Evolutionary conservation across 2,329 filamentous ascomycete genomes (phyloP), one percentile per base, ranked within the genome.

Genomic region (Aciculosporium take): DNA sequence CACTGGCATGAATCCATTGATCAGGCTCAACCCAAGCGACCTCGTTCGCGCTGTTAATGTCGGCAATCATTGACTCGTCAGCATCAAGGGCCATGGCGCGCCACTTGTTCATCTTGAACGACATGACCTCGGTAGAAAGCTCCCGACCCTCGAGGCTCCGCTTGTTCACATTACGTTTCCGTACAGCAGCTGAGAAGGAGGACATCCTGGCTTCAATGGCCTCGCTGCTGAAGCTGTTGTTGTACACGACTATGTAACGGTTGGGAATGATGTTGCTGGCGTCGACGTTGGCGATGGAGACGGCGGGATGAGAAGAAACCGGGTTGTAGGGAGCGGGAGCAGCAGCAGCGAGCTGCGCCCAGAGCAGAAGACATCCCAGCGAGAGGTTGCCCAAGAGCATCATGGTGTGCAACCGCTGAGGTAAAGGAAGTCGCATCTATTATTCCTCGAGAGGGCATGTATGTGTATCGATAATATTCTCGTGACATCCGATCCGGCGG

Each of bases 181-280:
- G 61, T 42, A 80, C 56, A 34, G 67, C 56, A 32, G 63, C 53
- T 43, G 61, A 64, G 51, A 76, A 64, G 42, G 58, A 62, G 25
- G 62, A 56, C 52, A 73, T 60, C 55, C 75, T 71, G 37, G 65
- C 59, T 29, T 61, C 56, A 50, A 79, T 68, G 29, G 61, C 60
- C 13, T 64, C 65, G 18, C 67, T 60, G 46, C 60, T 62, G 49
- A 66, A 68, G 42, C 66, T 68, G 48, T 63, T 64, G 56, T 79
- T 74, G 64, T 78, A 80, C 44, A 81, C 74, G 41, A 80, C 74
- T 46, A 81, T 79, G 58, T 77, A 81, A 37, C 66, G 63, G 60
- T 73, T 69, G 28, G 70, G 60, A 37, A 79, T 67, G 44, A 70
- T 57, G 50, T 74, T 61, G 8, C 49, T 49, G 41, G 65, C 66